Evolutionary conservation across 192 early-diverging fungal species (phyloP).

Genomic region (Rhizophagus prolifer): DNA sequence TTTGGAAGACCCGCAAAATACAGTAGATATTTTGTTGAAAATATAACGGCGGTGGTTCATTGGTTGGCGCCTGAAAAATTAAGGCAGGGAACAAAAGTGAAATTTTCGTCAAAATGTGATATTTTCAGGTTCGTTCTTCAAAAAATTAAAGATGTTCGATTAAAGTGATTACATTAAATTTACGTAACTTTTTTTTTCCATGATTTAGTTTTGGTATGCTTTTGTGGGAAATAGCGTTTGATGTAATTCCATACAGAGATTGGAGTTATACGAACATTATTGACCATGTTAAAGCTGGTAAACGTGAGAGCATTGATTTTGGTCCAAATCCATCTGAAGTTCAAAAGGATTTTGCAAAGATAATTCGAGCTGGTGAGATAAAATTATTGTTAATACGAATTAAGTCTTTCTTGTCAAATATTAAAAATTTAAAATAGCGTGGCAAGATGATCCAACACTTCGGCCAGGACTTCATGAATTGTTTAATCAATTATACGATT

Average conservation of each 20-base stretch:
- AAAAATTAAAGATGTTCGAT: neutral
- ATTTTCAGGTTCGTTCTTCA: conserved; percentile 11
- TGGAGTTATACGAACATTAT: conserved; percentile 19
- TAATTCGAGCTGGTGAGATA: conserved; percentile 3
- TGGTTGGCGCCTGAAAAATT: conserved; percentile 26
- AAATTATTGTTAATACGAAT: neutral
- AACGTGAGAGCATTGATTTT: conserved; percentile 4
- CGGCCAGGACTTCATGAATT: neutral
- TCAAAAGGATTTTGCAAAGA: neutral
- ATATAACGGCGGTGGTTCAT: conserved; percentile 8
- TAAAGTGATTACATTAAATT: neutral
- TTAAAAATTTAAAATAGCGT: neutral
- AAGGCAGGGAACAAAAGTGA: neutral
- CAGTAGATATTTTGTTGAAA: conserved; percentile 12
- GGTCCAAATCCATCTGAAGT: neutral
- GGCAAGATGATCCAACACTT: conserved; percentile 11
- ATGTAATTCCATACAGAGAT: conserved; percentile 16
- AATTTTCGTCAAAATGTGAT: conserved; percentile 22
- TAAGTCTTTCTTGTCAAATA: neutral
- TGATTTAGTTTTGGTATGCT: conserved; percentile 24
- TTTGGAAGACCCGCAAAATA: conserved; percentile 9
- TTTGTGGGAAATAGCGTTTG: conserved; percentile 11
- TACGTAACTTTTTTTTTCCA: too few species aligned
- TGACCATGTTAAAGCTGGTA: conserved; percentile 14
- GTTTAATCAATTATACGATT: conserved; percentile 8